A percentile compares a stretch with the other conserved stretches of the same genome.
These are phyloP conservation scores for Torulaspora pretoriensis DNA, from an alignment of 1,139 yeast genomes.

Conservation along the genomic window DNA sequence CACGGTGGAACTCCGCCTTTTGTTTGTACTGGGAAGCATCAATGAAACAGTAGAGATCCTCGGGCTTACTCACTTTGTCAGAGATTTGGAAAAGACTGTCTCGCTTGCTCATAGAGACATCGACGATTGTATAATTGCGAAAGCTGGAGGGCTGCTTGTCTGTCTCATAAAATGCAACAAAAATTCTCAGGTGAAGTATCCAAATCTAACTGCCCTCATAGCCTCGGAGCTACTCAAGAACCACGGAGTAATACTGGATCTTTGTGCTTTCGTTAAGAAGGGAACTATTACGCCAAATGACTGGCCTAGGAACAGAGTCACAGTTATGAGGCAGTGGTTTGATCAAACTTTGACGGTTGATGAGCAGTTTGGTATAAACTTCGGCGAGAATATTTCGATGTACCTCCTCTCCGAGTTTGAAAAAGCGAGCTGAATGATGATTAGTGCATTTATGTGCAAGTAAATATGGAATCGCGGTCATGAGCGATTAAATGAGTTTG, in stretches of 20 bases:
- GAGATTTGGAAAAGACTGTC: constrained; percentile 74
- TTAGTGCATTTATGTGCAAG: too few relatives aligned
- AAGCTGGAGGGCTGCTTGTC: constrained; percentile 78
- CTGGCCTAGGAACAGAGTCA: constrained; percentile 71
- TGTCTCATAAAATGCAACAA: constrained; percentile 68
- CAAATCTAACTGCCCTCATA: constrained; percentile 78
- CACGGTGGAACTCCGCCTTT: constrained; percentile 62
- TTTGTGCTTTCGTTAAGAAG: constrained; percentile 71
- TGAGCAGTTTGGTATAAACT: constrained; percentile 49
- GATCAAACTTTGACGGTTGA: constrained; percentile 41
- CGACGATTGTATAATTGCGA: constrained; percentile 61
- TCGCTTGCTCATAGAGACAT: constrained; percentile 62
- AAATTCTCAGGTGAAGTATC: constrained; percentile 40
- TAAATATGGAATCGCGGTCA: neutral
- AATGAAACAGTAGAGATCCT: constrained; percentile 86
- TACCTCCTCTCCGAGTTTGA: constrained; percentile 35
- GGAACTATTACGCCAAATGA: constrained; percentile 51
- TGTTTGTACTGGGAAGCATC: constrained; percentile 80
- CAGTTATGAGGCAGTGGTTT: constrained; percentile 55
- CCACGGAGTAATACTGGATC: constrained; percentile 82
- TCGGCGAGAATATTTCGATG: constrained; percentile 63
- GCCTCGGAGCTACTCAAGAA: constrained; percentile 73
- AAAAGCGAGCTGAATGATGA: constrained; percentile 10
- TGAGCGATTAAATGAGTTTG: neutral
- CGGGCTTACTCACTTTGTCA: constrained; percentile 88